These are phyloP conservation scores for Acanthamoeba castellanii DNA, from an alignment of 208 protist genomes.

Conservation along the genomic window DNA sequence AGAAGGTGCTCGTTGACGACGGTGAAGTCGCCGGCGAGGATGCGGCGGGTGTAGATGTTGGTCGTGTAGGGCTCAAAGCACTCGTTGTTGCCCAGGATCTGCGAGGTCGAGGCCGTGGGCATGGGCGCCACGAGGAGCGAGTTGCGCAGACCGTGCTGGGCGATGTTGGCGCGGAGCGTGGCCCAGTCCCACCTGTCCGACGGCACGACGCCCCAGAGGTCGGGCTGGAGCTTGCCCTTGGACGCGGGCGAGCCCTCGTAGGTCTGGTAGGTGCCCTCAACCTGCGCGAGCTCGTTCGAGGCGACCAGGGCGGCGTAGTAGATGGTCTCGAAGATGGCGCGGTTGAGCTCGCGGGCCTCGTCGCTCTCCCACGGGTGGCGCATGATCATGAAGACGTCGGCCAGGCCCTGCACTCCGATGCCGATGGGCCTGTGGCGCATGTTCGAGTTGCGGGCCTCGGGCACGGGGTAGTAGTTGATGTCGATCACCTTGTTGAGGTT, in stretches of 20 bases:
- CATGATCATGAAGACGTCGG: conserved; percentile 97
- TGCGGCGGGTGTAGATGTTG: conserved; percentile 99
- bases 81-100: conserved; percentile 99
- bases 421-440: conserved; percentile 98
- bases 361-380: conserved; percentile 95
- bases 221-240: conserved; percentile 98
- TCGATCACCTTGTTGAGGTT: conserved; percentile 99
- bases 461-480: conserved; percentile 98
- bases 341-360: conserved; percentile 96
- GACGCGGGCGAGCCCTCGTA: conserved; percentile 96
- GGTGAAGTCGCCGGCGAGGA: conserved; percentile 99
- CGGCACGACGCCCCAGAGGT: conserved; percentile 96
- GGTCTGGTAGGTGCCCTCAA: conserved; percentile 95
- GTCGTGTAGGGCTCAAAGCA: conserved; percentile 99
- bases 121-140: conserved; percentile 99
- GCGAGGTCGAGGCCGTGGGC: conserved; percentile 99
- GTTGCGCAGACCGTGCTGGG: conserved; percentile 96
- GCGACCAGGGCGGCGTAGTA: conserved; percentile 97
- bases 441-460: conserved; percentile 96
- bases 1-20: conserved; percentile 99
- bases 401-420: conserved; percentile 99
- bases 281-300: conserved; percentile 93
- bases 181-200: conserved; percentile 96
- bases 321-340: conserved; percentile 99
- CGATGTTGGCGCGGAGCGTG: conserved; percentile 93